Evolutionary conservation across 2,329 filamentous ascomycete genomes (phyloP).

Genomic region (Alternaria sp.): DNA sequence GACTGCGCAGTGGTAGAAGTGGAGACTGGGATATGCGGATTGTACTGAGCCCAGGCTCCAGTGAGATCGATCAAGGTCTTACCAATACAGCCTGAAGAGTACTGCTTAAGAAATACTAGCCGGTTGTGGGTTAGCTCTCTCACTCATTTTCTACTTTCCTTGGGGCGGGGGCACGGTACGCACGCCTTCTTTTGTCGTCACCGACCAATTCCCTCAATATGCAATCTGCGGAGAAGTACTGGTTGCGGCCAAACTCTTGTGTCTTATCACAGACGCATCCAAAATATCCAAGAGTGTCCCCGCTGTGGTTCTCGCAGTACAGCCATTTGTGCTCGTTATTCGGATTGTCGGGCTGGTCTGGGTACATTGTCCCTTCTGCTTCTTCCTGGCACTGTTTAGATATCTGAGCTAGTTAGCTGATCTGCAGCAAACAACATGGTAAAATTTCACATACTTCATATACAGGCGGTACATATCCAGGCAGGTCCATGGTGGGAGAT

Average conservation of each 20-base stretch:
- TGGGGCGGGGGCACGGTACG: neutral
- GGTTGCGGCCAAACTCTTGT: neutral
- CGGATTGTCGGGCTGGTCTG: neutral
- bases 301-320: neutral
- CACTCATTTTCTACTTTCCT: neutral
- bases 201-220: conserved; percentile 7
- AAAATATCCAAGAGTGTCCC: neutral
- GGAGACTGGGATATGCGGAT: neutral
- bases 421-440: neutral
- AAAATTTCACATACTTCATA: neutral
- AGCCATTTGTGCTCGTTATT: neutral
- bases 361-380: neutral
- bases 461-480: neutral
- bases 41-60: conserved; percentile 11
- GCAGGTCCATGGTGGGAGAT: neutral
- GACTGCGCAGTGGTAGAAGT: neutral
- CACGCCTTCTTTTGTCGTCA: conserved; percentile 5
- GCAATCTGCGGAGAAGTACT: conserved; percentile 11
- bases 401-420: conserved; percentile 7
- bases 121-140: conserved; percentile 1
- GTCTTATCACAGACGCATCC: conserved; percentile 7
- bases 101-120: conserved; percentile 9
- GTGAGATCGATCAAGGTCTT: neutral
- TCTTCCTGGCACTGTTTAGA: conserved; percentile 1
- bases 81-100: conserved; percentile 1